phyloP scores from a whole-genome alignment of 306 rosid species.

The Canavalia gladiata region DNA sequence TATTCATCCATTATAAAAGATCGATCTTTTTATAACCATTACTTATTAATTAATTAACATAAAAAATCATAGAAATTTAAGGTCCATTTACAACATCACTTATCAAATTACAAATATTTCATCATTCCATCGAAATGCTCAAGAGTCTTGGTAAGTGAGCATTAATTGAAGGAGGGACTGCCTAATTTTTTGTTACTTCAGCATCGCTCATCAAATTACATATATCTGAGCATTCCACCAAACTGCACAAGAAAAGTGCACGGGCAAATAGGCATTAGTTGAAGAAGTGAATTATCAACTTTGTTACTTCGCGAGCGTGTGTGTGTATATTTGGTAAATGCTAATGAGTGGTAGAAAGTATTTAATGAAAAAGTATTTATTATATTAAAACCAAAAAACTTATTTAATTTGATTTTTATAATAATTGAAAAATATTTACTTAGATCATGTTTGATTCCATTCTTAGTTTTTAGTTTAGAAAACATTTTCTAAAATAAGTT shows the following conservation, averaged over 20 bases:
- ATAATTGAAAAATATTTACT: not conserved
- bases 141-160: not conserved
- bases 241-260: conserved; percentile 60
- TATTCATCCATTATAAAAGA: not conserved
- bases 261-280: not conserved
- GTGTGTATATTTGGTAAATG: not conserved
- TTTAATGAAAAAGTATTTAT: not conserved
- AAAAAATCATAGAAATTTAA: conserved; percentile 31
- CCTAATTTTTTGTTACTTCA: conserved; percentile 45
- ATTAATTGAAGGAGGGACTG: not conserved
- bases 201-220: conserved; percentile 82
- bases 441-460: too few species aligned
- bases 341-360: not conserved
- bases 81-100: conserved; percentile 69
- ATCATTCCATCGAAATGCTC: conserved; percentile 87
- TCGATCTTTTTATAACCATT: not conserved
- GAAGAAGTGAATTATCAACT: not conserved
- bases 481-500: too few species aligned
- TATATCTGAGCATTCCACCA: conserved; percentile 96
- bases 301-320: too few species aligned
- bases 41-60: not conserved
- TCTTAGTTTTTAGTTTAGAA: too few species aligned
- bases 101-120: conserved; percentile 83
- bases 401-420: not conserved
- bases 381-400: not conserved